A percentile compares a stretch with the other conserved stretches of the same genome.
Conservation (phyloP, 768 basidiomycete genomes). For the Tulasnella sp. region DNA sequence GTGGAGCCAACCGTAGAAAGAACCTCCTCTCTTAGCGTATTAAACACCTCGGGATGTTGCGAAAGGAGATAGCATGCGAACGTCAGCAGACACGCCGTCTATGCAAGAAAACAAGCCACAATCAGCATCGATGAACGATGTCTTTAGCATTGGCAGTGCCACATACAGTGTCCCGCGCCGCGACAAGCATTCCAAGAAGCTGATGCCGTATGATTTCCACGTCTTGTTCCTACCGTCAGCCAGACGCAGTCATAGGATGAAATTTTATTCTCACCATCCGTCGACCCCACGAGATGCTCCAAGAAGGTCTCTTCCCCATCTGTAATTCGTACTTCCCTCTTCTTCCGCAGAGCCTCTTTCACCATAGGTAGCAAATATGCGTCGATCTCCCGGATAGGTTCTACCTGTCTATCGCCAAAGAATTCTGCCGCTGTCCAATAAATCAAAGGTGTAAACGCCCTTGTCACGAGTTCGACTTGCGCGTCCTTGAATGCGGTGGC, state of each 20-base stretch:
- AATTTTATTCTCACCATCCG: background rate
- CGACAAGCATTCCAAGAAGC: conserved; percentile 16
- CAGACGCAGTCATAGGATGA: background rate
- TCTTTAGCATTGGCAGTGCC: background rate
- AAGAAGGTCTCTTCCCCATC: background rate
- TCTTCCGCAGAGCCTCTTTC: background rate
- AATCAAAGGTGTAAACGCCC: background rate
- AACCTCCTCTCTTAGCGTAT: conserved; percentile 19
- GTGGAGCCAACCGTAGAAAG: conserved; percentile 15
- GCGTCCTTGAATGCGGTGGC: conserved; percentile 9
- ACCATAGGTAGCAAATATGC: conserved; percentile 11
- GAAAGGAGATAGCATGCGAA: conserved; percentile 15
- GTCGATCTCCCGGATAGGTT: background rate
- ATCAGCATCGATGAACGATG: background rate
- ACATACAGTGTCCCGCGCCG: conserved; percentile 14
- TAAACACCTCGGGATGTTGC: background rate
- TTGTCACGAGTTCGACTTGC: background rate
- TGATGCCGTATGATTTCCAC: background rate
- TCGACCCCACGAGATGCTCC: conserved; percentile 12
- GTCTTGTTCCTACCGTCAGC: background rate
- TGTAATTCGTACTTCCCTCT: background rate
- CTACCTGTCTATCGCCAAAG: background rate
- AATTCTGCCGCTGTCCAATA: conserved; percentile 8
- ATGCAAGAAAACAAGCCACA: background rate
- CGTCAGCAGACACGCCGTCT: conserved; percentile 13